Base-by-base conservation (phyloP, 495 filamentous ascomycete genomes). In the Aspergillus sclerotioniger region DNA sequence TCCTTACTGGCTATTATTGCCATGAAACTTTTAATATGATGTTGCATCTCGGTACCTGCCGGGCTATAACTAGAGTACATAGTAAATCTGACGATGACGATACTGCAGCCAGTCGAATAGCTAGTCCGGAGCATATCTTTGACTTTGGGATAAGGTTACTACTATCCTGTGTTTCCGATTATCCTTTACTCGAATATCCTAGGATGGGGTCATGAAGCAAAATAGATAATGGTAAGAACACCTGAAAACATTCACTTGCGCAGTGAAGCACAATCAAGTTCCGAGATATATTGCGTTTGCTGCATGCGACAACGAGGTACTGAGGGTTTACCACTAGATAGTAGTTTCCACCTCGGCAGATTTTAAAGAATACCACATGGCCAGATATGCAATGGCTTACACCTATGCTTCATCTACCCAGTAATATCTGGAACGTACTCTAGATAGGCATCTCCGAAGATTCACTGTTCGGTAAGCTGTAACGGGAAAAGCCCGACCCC, bases 61-160 rank as follows among this genome's bases (percentile, higher is more conserved):
- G 37, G 37, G 37, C 13, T 41, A n/a, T 41, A 41, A 15, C 13
- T 41, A 41, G 13, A 41, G 37, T 41, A 41, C 28, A 17, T 16
- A 32, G 25, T 32, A 25, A 50, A 50, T 50, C 16, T 32, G 44
- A 37, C 17, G 32, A 48, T 28, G 41, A 41, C 55, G 15, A 32
- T 41, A n/a, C 37, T 41, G 37, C 37, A 41, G n/a, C 13, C 5
- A 41, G 9, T 13, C 13, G 2, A 12, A 41, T 9, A 2, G n/a
- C 37, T 41, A n/a, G 2, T 15, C 15, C 13, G 6, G 5, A 41
- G 37, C 37, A 6, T 37, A 37, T 37, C 8, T 2, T 15, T 15
- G 33, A 37, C 13, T 33, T 33, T 37, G 8, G 9, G 9, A 15
- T 37, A 25, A 25, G 33, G 9, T 6, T n/a, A 5, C n/a, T 12